Evolutionary conservation across 108 stramenopile genomes (phyloP).

Genomic region (Poteriospumella lacustris): DNA sequence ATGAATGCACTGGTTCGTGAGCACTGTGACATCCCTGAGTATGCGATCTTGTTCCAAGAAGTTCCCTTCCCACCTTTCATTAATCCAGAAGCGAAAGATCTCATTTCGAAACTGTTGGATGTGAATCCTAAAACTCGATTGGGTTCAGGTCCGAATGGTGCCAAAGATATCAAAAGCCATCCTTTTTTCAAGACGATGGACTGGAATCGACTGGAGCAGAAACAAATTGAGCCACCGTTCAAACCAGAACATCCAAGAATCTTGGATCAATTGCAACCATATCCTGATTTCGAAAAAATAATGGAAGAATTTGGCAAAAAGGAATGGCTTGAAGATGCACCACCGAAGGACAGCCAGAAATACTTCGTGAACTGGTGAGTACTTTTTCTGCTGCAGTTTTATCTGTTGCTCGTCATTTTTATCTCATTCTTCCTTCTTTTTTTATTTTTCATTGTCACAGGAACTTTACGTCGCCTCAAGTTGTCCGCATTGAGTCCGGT

Average conservation of each 20-base stretch:
- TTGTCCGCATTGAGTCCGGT: not conserved
- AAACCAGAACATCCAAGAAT: conserved; percentile 33
- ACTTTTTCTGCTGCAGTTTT: too few relatives aligned
- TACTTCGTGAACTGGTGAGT: conserved; percentile 46
- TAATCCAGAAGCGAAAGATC: conserved; percentile 10
- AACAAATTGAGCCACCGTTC: conserved; percentile 45
- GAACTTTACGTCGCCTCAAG: conserved; percentile 13
- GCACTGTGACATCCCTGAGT: conserved; percentile 32
- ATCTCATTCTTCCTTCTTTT: not conserved
- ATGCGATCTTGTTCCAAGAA: conserved; percentile 41
- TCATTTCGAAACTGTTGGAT: conserved; percentile 38
- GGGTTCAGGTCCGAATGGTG: conserved; percentile 30
- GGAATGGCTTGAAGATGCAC: conserved; percentile 29
- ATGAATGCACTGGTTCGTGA: conserved; percentile 8
- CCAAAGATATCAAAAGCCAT: conserved; percentile 40
- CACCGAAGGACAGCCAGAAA: conserved; percentile 32
- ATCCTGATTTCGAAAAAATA: conserved; percentile 43
- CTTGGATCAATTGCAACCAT: conserved; percentile 16
- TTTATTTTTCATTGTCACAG: not conserved
- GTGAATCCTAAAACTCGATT: conserved; percentile 36
- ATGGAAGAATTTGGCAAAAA: conserved; percentile 45
- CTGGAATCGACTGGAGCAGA: conserved; percentile 37
- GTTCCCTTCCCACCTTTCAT: conserved; percentile 42
- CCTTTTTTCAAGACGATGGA: conserved; percentile 42
- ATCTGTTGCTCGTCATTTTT: too few relatives aligned